phyloP scores from a whole-genome alignment of 352 stramenopile genomes.

The Hyphochytrium catenoides region DNA sequence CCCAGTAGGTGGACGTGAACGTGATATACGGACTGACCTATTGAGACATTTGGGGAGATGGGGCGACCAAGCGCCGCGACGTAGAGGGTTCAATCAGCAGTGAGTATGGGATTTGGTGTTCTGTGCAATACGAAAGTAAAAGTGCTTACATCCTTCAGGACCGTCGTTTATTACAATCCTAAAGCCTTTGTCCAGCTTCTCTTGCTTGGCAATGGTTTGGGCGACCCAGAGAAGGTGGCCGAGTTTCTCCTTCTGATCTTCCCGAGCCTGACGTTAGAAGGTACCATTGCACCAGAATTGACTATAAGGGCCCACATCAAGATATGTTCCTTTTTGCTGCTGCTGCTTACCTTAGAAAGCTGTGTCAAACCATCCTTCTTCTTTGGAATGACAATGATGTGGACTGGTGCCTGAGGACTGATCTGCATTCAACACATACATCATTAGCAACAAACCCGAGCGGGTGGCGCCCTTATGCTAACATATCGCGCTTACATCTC shows the following conservation, averaged over 20 bases:
- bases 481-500: constrained; percentile 79
- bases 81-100: neutral
- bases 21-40: constrained; percentile 32
- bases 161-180: constrained; percentile 96
- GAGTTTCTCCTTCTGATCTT: constrained; percentile 77
- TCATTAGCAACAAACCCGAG: no score
- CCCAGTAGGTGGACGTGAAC: constrained; percentile 85
- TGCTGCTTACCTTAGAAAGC: constrained; percentile 53
- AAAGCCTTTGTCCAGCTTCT: constrained; percentile 71
- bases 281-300: neutral
- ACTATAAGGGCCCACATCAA: neutral
- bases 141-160: constrained; percentile 62
- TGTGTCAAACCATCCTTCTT: constrained; percentile 69
- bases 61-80: neutral
- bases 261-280: constrained; percentile 24
- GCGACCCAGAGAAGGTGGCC: constrained; percentile 77
- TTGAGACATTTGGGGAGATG: neutral
- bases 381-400: constrained; percentile 95
- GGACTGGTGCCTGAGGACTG: constrained; percentile 57
- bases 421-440: no score
- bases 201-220: constrained; percentile 71
- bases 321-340: constrained; percentile 17
- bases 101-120: neutral
- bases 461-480: no score
- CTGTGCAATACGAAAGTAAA: constrained; percentile 13